phyloP scores from a whole-genome alignment of 352 stramenopile genomes.

The Phytophthora lateralis region DNA sequence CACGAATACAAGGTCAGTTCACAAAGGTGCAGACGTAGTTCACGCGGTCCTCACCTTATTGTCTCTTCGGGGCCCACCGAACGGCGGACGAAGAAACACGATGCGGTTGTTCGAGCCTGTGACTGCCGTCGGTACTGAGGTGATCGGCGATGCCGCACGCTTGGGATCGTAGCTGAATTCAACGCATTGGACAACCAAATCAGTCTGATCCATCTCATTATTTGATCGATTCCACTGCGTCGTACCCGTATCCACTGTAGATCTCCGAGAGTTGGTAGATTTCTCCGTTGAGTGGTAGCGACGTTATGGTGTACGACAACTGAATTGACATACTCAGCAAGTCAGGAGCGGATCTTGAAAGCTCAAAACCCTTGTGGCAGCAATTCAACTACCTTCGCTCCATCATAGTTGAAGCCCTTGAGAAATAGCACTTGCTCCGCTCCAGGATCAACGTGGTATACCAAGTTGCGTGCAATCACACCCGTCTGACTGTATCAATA shows the following conservation, averaged over 20 bases:
- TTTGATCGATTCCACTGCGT: background rate
- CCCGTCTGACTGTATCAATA: slow-evolving; percentile 22
- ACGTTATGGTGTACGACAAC: slow-evolving; percentile 82
- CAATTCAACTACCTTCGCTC: slow-evolving; percentile 41
- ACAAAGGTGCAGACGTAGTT: background rate
- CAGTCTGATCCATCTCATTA: background rate
- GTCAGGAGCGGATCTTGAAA: background rate
- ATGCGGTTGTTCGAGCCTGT: slow-evolving; percentile 88
- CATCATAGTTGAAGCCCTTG: slow-evolving; percentile 75
- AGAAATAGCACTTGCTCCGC: slow-evolving; percentile 83
- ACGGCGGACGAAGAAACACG: slow-evolving; percentile 80
- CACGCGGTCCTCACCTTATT: slow-evolving; percentile 48
- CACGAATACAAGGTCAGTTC: background rate
- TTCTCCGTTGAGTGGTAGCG: slow-evolving; percentile 76
- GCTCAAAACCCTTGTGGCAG: background rate
- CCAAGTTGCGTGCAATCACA: slow-evolving; percentile 67
- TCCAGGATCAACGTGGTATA: slow-evolving; percentile 75
- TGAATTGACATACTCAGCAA: slow-evolving; percentile 21
- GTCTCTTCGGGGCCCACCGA: slow-evolving; percentile 56
- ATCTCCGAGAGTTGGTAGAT: slow-evolving; percentile 92
- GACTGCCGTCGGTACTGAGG: slow-evolving; percentile 55
- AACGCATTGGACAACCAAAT: background rate
- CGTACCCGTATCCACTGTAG: slow-evolving; percentile 87
- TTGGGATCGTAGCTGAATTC: slow-evolving; percentile 82
- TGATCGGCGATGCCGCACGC: slow-evolving; percentile 58